These are phyloP conservation scores for Penicillium sp. DNA, from an alignment of 2,329 filamentous ascomycete species.

Conservation along the genomic window DNA sequence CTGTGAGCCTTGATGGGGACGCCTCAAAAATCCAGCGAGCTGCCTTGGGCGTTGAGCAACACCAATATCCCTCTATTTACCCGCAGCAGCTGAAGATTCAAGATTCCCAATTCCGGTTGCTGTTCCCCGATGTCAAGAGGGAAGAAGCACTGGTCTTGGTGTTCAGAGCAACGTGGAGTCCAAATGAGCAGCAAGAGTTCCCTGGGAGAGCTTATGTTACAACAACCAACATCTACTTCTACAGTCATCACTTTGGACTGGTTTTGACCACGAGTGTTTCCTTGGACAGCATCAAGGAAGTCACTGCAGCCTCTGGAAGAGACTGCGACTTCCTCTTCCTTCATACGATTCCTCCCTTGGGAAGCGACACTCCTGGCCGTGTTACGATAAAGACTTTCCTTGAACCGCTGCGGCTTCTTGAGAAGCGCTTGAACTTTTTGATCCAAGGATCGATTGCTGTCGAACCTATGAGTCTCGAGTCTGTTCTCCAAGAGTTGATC, in stretches of 20 bases:
- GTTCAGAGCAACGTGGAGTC: conserved; percentile 86
- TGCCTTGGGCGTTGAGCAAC: conserved; percentile 31
- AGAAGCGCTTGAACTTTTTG: conserved; percentile 78
- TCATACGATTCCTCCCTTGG: conserved; percentile 66
- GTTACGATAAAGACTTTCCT: conserved; percentile 91
- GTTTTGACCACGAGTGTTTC: conserved; percentile 77
- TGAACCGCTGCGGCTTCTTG: conserved; percentile 77
- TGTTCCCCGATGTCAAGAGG: conserved; percentile 76
- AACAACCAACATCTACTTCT: conserved; percentile 85
- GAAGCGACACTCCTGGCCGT: conserved; percentile 63
- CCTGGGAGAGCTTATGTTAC: conserved; percentile 86
- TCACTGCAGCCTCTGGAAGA: conserved; percentile 82
- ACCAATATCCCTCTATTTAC: conserved; percentile 70
- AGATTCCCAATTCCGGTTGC: conserved; percentile 85
- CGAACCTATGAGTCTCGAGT: conserved; percentile 65
- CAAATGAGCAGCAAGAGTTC: conserved; percentile 72
- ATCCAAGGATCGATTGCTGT: conserved; percentile 75
- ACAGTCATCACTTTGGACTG: conserved; percentile 89
- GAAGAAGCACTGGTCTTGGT: conserved; percentile 85
- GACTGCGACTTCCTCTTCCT: conserved; percentile 93
- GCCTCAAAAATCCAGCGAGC: conserved; percentile 36
- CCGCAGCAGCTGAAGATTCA: conserved; percentile 79
- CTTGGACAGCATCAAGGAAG: conserved; percentile 75
- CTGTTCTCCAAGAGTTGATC: conserved; percentile 68
- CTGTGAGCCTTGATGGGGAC: conserved; percentile 54